Percentiles rank a stretch among this genome's conserved stretches.
Conservation (phyloP, 352 stramenopile genomes). For the Achlya hypogyna region DNA sequence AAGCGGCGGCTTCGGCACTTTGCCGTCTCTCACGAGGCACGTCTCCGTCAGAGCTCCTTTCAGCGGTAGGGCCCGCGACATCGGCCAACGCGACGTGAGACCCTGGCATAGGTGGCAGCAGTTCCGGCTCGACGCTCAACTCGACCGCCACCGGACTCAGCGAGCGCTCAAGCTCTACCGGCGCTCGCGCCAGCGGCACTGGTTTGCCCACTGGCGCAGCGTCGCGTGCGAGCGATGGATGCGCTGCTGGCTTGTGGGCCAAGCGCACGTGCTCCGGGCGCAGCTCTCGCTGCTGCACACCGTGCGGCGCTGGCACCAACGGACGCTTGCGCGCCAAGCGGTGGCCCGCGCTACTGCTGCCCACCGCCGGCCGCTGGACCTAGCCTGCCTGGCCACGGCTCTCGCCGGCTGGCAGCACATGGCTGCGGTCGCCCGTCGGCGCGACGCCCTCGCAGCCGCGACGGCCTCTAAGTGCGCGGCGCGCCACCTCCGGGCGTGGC, state of each 20-base stretch:
- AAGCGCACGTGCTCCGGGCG: background rate
- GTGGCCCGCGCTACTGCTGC: background rate
- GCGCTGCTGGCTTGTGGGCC: background rate
- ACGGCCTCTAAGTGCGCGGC: background rate
- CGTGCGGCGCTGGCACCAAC: background rate
- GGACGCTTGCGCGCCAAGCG: background rate
- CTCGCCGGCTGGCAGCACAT: background rate
- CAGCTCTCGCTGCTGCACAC: background rate
- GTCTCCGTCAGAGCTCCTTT: background rate
- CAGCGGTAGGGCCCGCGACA: background rate
- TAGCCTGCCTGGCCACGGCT: background rate
- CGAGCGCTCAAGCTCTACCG: slow-evolving; percentile 3
- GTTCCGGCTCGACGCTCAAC: background rate
- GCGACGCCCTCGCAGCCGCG: background rate
- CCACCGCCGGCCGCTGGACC: background rate
- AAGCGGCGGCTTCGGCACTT: slow-evolving; percentile 5
- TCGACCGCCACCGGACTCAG: background rate
- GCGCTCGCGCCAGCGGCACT: background rate
- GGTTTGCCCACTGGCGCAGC: slow-evolving; percentile 9
- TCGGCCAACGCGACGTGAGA: background rate
- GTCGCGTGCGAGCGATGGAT: slow-evolving; percentile 15
- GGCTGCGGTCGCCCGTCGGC: background rate
- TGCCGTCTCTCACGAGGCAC: background rate
- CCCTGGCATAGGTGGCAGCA: background rate
- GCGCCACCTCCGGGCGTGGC: background rate